Conservation (phyloP, 2,329 filamentous ascomycete genomes). For the Cytospora chrysosperma region DNA sequence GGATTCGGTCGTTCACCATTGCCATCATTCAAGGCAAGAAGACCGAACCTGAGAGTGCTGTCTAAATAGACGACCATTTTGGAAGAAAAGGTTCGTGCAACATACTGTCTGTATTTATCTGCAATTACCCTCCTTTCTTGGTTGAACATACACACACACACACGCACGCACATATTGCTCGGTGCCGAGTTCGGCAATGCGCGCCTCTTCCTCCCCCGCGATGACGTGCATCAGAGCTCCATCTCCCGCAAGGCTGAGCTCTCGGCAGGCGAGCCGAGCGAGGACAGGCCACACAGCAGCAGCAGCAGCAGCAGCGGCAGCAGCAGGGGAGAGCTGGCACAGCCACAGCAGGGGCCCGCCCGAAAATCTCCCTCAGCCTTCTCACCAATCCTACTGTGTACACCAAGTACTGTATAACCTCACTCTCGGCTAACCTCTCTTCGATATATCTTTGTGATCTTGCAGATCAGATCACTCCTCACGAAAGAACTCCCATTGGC, state of each 20-base stretch:
- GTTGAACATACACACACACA: not conserved
- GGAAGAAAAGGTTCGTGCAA: not conserved
- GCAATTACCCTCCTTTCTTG: no score
- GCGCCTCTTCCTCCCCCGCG: not conserved
- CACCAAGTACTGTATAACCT: no score
- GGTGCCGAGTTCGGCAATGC: conserved; percentile 16
- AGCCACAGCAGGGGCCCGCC: conserved; percentile 3
- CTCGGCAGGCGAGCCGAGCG: conserved; percentile 16
- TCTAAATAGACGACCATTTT: conserved; percentile 1
- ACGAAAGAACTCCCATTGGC: not conserved
- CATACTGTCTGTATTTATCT: no score
- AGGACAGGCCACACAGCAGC: no score
- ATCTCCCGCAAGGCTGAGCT: conserved; percentile 15
- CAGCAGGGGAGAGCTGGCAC: not conserved
- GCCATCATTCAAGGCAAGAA: conserved; percentile 27
- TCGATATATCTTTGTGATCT: not conserved
- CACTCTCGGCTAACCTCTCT: not conserved
- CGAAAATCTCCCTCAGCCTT: conserved; percentile 20
- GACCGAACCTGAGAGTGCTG: conserved; percentile 19
- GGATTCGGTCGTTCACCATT: conserved; percentile 29
- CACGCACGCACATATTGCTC: not conserved
- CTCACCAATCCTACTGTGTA: not conserved
- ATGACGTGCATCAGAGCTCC: conserved; percentile 15
- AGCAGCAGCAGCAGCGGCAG: no score
- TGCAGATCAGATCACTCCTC: not conserved